These are phyloP conservation scores for Lactarius psammicola DNA, from an alignment of 768 basidiomycete genomes.

Conservation along the genomic window DNA sequence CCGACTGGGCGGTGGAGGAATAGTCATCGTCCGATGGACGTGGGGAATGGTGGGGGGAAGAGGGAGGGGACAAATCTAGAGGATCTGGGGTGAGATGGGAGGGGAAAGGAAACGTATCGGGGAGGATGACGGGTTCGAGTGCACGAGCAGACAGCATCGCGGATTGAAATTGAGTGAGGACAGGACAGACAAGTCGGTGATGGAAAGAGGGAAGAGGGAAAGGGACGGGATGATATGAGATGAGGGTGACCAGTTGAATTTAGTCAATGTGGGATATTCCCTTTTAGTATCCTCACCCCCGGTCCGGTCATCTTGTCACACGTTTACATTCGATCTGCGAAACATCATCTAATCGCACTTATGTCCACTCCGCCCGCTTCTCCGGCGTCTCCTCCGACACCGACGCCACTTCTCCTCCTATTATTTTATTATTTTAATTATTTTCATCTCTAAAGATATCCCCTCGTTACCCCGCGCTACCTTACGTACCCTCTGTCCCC, in stretches of 20 bases:
- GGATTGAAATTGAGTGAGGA: neutral
- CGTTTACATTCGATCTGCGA: neutral
- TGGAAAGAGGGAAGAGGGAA: constrained; percentile 18
- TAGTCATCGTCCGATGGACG: constrained; percentile 1
- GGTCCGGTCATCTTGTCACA: neutral
- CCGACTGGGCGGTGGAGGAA: neutral
- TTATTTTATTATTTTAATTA: neutral
- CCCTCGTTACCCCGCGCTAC: neutral
- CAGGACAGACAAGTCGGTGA: neutral
- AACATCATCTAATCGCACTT: constrained; percentile 2
- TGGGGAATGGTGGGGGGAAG: constrained; percentile 14
- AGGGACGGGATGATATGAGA: constrained; percentile 7
- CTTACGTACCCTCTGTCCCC: too few relatives aligned
- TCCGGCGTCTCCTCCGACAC: neutral
- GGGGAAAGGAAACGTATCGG: constrained; percentile 44
- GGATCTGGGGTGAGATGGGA: constrained; percentile 31
- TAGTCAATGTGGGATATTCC: neutral
- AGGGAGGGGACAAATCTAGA: constrained; percentile 28
- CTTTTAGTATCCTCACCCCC: neutral
- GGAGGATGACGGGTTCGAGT: constrained; percentile 12
- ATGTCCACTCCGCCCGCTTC: neutral
- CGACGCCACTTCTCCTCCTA: neutral
- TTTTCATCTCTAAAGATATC: neutral
- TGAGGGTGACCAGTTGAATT: constrained; percentile 8
- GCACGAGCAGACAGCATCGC: constrained; percentile 15